Conservation (phyloP, 345 rosid species). For the Cardiospermum halicacabum region DNA sequence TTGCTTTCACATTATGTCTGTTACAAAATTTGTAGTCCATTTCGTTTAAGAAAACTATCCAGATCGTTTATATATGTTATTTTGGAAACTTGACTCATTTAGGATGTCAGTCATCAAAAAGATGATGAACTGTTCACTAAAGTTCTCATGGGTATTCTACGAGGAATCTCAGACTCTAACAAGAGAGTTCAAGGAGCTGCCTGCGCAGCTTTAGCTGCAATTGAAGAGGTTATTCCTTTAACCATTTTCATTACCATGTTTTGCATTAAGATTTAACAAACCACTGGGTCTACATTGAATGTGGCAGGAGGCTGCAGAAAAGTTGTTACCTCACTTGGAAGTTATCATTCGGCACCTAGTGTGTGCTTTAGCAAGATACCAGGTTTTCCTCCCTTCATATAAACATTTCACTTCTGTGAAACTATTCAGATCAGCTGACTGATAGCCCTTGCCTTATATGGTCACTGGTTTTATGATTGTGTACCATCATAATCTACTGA, state of each 20-base stretch:
- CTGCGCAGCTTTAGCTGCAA: constrained; percentile 94
- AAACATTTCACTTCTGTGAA: not conserved
- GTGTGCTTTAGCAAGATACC: constrained; percentile 97
- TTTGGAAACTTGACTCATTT: constrained; percentile 2
- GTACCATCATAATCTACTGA: not conserved
- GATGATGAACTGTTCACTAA: constrained; percentile 79
- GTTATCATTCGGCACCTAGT: constrained; percentile 87
- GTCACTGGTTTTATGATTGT: not conserved
- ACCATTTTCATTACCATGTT: no score
- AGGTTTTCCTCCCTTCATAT: constrained; percentile 39
- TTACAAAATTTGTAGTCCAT: not conserved
- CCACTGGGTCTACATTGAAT: not conserved
- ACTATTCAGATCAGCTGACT: not conserved
- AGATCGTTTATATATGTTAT: not conserved
- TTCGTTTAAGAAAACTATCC: not conserved
- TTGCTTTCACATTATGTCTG: no score
- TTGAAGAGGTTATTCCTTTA: constrained; percentile 76
- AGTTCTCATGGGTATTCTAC: constrained; percentile 77
- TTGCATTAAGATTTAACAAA: constrained; percentile 9
- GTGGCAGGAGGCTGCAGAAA: constrained; percentile 80
- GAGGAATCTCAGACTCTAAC: constrained; percentile 76
- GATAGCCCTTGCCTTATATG: not conserved
- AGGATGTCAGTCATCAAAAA: constrained; percentile 37
- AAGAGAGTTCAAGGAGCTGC: constrained; percentile 99
- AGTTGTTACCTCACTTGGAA: constrained; percentile 71